Base-by-base conservation (phyloP, 228 moss, liverwort and hornwort species). In the Sphagnum magellanicum region DNA sequence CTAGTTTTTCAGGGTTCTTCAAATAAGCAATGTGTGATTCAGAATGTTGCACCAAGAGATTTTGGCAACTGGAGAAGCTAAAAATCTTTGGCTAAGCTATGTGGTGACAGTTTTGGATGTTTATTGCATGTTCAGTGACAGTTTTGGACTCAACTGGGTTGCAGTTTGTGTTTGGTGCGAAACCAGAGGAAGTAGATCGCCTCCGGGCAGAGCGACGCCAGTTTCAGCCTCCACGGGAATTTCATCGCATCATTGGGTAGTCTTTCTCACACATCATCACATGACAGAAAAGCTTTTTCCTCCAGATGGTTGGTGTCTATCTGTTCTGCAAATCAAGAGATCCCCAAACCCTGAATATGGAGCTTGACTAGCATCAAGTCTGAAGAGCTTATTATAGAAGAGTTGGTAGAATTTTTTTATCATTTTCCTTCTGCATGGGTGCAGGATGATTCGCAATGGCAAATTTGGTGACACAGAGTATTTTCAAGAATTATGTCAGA, bases 151-250 rank as follows among this genome's bases (percentile, higher is more conserved):
- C 32, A 32, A 32, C 32, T 32, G 32, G 32, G 10, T 58, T 70
- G 71, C 88, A 94, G 94, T 94, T 94, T 70, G 73, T 87, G 61
- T 94, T 94, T 64, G 94, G 94, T 71, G 88, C 80, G 17, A 78
- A 71, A 68, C 86, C 68, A 55, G 88, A 88, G 64, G 80, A 91
- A 79, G 70, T 94, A 49, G 86, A 88, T 50, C 72, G 73, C 64
- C 70, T 94, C 15, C 87, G 94, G 51, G 86, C 84, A 50, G 91
- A 91, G 69, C 73, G 91, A 66, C 80, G 86, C 50, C 75, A 90
- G 59, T 94, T 90, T 50, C 77, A 70, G 50, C 91, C 91, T 13
- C 90, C 94, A 49, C 86, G 86, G 13, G 70, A 83, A 16, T 94
- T 91, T 66, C 83, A 77, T 71, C 94, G 91, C 50, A 79, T 94